Conservation (phyloP, 1,139 yeast species). For the Suhomyces chickasaworum region DNA sequence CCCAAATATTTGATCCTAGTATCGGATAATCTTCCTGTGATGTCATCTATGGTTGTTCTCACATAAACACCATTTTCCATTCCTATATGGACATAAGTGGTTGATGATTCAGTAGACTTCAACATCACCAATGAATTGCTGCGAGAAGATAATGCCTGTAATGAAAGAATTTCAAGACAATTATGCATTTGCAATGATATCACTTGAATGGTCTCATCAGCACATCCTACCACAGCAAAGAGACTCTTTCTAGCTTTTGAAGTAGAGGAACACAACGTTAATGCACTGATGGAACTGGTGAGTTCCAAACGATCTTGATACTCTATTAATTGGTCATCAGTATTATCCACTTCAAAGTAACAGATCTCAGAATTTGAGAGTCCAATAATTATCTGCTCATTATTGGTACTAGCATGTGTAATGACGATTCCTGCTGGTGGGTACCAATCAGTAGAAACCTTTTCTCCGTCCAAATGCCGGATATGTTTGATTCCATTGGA, state of each 20-base stretch:
- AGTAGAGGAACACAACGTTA: slow-evolving; percentile 52
- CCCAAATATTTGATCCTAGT: slow-evolving; percentile 79
- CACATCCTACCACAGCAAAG: slow-evolving; percentile 69
- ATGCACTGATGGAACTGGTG: slow-evolving; percentile 49
- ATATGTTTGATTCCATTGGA: slow-evolving; percentile 73
- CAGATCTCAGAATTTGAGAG: slow-evolving; percentile 74
- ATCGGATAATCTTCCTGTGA: slow-evolving; percentile 66
- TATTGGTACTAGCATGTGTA: slow-evolving; percentile 59
- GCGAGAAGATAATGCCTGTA: slow-evolving; percentile 69
- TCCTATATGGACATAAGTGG: slow-evolving; percentile 64
- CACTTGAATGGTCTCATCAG: slow-evolving; percentile 71
- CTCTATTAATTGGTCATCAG: slow-evolving; percentile 66
- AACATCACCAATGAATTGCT: slow-evolving; percentile 52
- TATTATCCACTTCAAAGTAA: slow-evolving; percentile 77
- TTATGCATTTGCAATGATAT: slow-evolving; percentile 65
- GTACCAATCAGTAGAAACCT: slow-evolving; percentile 61
- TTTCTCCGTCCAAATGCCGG: slow-evolving; percentile 24
- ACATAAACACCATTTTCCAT: slow-evolving; percentile 80
- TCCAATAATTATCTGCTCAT: slow-evolving; percentile 68
- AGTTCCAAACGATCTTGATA: slow-evolving; percentile 64
- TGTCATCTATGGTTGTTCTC: slow-evolving; percentile 56
- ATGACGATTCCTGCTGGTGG: slow-evolving; percentile 81
- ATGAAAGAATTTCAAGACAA: slow-evolving; percentile 61
- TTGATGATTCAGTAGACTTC: slow-evolving; percentile 16
- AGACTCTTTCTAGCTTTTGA: slow-evolving; percentile 52